phyloP scores from a whole-genome alignment of 2,329 filamentous ascomycete genomes.

The Penicillium sp. region DNA sequence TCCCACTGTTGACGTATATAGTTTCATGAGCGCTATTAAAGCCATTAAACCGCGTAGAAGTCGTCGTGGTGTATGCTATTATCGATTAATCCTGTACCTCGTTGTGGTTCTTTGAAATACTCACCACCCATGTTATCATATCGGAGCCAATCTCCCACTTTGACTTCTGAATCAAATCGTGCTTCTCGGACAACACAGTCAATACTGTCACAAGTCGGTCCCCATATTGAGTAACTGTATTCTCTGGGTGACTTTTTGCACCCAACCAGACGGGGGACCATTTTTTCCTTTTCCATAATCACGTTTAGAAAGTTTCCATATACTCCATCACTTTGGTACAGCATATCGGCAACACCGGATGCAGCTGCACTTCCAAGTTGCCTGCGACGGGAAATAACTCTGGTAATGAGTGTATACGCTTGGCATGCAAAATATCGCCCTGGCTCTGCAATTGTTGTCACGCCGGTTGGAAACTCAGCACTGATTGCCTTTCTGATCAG shows the following conservation, averaged over 20 bases:
- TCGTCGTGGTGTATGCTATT: too few species aligned
- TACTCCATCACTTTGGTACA: slow-evolving; percentile 29
- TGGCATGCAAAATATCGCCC: slow-evolving; percentile 23
- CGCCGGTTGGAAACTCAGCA: slow-evolving; percentile 7
- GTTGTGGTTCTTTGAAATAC: background rate
- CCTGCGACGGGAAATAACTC: slow-evolving; percentile 21
- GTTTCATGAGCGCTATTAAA: too few species aligned
- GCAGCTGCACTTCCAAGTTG: slow-evolving; percentile 4
- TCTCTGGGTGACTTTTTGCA: background rate
- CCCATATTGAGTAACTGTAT: slow-evolving; percentile 26
- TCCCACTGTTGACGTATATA: too few species aligned
- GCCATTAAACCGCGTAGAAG: too few species aligned
- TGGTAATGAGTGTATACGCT: slow-evolving; percentile 22
- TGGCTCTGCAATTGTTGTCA: slow-evolving; percentile 24
- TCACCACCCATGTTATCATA: slow-evolving; percentile 29
- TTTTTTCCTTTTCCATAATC: slow-evolving; percentile 13
- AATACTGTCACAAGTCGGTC: slow-evolving; percentile 27
- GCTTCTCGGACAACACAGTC: slow-evolving; percentile 21
- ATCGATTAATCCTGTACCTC: too few species aligned
- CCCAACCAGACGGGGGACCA: background rate
- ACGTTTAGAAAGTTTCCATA: slow-evolving; percentile 26
- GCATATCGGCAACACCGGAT: slow-evolving; percentile 20
- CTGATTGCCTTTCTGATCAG: slow-evolving; percentile 8
- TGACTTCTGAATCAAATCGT: slow-evolving; percentile 15
- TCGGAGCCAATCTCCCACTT: slow-evolving; percentile 25